phyloP scores from a whole-genome alignment of 768 basidiomycete genomes.

The Amanita polypyramis region DNA sequence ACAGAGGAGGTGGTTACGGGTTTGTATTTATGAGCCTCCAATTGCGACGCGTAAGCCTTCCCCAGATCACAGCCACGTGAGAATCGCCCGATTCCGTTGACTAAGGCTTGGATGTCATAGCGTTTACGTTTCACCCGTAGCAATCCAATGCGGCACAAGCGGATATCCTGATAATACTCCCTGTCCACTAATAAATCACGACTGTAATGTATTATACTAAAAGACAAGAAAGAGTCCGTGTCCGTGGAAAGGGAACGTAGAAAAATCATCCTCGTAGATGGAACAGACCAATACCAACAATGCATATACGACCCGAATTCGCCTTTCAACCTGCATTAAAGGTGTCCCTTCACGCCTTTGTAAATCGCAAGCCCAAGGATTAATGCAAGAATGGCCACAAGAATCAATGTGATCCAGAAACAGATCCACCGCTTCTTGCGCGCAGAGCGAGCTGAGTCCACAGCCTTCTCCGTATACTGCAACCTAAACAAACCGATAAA shows the following conservation, averaged over 20 bases:
- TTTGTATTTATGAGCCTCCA: constrained; percentile 1
- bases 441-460: constrained; percentile 76
- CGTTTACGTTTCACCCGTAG: neutral
- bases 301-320: too few relatives aligned
- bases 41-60: constrained; percentile 11
- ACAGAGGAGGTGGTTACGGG: neutral
- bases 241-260: neutral
- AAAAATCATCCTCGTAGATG: neutral
- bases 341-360: constrained; percentile 7
- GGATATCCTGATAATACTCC: neutral
- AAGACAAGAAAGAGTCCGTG: neutral
- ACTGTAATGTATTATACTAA: neutral
- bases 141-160: too few relatives aligned
- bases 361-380: constrained; percentile 40
- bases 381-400: constrained; percentile 58
- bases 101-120: neutral
- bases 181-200: neutral
- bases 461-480: constrained; percentile 78
- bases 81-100: neutral
- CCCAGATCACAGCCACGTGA: constrained; percentile 8
- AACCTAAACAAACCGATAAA: constrained; percentile 36
- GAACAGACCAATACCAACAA: neutral
- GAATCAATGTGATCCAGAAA: constrained; percentile 61
- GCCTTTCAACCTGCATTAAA: neutral
- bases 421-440: constrained; percentile 98